Evolutionary conservation across 148 eudicot genomes (phyloP).

Genomic region (Amaranthus cruentus): DNA sequence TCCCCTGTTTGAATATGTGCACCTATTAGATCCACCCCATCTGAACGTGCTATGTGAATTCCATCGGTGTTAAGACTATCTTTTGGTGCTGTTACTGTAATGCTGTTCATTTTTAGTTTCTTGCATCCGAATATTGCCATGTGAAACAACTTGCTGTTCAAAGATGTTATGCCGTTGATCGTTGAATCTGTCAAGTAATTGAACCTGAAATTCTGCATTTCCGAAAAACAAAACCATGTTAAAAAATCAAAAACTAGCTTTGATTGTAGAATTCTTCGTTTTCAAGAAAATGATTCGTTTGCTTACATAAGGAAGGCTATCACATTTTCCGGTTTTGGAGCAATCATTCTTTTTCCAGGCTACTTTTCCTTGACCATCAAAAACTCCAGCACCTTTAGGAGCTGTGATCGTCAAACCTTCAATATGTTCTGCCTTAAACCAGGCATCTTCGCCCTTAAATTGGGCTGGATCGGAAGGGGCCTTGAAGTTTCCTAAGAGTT

Average conservation of each 20-base stretch:
- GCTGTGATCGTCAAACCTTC: slow-evolving; percentile 37
- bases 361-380: slow-evolving; percentile 52
- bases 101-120: slow-evolving; percentile 27
- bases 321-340: slow-evolving; percentile 25
- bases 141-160: slow-evolving; percentile 58
- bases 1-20: slow-evolving; percentile 43
- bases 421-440: slow-evolving; percentile 38
- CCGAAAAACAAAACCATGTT: slow-evolving; percentile 7
- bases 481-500: slow-evolving; percentile 44
- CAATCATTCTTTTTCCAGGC: slow-evolving; percentile 47
- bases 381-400: slow-evolving; percentile 28
- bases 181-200: slow-evolving; percentile 37
- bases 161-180: slow-evolving; percentile 34
- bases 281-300: slow-evolving; percentile 27
- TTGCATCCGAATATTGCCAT: slow-evolving; percentile 34
- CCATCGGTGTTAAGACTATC: slow-evolving; percentile 63
- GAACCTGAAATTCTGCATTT: slow-evolving; percentile 41
- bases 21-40: slow-evolving; percentile 25
- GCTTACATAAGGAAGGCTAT: slow-evolving; percentile 46
- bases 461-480: slow-evolving; percentile 38
- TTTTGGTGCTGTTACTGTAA: slow-evolving; percentile 36
- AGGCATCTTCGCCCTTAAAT: slow-evolving; percentile 27
- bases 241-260: not conserved
- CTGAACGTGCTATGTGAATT: slow-evolving; percentile 52
- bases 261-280: slow-evolving; percentile 23